These are phyloP conservation scores for Psilocybe subaeruginosa DNA, from an alignment of 768 basidiomycete species.

Conservation along the genomic window DNA sequence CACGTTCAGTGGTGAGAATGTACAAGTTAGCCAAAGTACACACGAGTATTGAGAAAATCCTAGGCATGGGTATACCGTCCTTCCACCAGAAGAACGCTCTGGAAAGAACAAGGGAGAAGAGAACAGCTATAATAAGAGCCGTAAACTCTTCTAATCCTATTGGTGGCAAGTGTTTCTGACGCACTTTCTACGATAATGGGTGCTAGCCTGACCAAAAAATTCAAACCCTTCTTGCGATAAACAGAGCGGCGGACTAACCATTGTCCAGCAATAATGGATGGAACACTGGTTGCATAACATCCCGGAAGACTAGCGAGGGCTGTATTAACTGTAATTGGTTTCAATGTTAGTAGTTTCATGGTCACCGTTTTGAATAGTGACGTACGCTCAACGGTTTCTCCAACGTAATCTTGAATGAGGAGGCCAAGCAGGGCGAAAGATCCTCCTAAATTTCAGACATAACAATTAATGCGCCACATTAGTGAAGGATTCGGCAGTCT, in stretches of 20 bases:
- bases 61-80: slow-evolving; percentile 24
- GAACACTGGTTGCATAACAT: slow-evolving; percentile 31
- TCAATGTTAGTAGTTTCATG: not conserved
- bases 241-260: slow-evolving; percentile 21
- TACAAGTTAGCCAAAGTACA: not conserved
- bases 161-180: not conserved
- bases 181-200: slow-evolving; percentile 32
- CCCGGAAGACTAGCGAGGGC: slow-evolving; percentile 25
- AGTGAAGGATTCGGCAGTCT: not conserved
- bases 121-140: slow-evolving; percentile 16
- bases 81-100: slow-evolving; percentile 28
- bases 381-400: slow-evolving; percentile 27
- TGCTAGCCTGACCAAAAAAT: slow-evolving; percentile 19
- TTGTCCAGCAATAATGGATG: slow-evolving; percentile 29
- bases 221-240: too few species aligned
- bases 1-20: not conserved
- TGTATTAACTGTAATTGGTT: slow-evolving; percentile 21
- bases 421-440: slow-evolving; percentile 25
- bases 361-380: not conserved
- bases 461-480: not conserved
- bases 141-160: not conserved
- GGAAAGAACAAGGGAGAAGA: slow-evolving; percentile 28
- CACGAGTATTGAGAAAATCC: slow-evolving; percentile 26
- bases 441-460: slow-evolving; percentile 21
- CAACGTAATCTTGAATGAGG: slow-evolving; percentile 28